A percentile compares a stretch with the other conserved stretches of the same genome.
These are phyloP conservation scores for Plasmodium billcollinsi DNA, from an alignment of 169 alveolate species.

Conservation along the genomic window DNA sequence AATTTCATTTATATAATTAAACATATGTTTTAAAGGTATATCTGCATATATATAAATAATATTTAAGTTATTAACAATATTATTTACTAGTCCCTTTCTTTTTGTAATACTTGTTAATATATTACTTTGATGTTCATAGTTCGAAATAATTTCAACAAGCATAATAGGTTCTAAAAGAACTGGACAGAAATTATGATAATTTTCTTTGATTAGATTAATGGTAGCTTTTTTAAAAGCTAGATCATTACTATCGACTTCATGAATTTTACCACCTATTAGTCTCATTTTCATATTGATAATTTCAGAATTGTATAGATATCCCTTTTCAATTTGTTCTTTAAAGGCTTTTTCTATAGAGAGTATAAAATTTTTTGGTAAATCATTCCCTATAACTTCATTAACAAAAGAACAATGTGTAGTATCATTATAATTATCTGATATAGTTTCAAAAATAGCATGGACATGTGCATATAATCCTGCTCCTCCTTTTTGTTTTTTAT, in stretches of 20 bases:
- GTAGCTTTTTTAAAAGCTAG: conserved; percentile 95
- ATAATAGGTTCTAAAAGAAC: conserved; percentile 93
- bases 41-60: conserved; percentile 91
- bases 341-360: conserved; percentile 96
- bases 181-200: conserved; percentile 89
- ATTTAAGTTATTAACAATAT: conserved; percentile 89
- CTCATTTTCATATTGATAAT: conserved; percentile 93
- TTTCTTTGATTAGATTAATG: conserved; percentile 77
- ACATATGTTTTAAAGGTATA: conserved; percentile 94
- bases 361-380: conserved; percentile 94
- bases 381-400: conserved; percentile 89
- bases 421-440: conserved; percentile 84
- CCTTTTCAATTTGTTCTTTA: conserved; percentile 91
- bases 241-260: conserved; percentile 95
- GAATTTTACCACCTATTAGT: conserved; percentile 93
- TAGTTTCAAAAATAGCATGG: conserved; percentile 93
- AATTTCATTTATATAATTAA: conserved; percentile 95
- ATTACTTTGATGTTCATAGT: conserved; percentile 88
- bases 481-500: conserved; percentile 98
- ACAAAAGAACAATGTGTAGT: conserved; percentile 78
- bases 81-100: conserved; percentile 93
- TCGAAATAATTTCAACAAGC: conserved; percentile 94
- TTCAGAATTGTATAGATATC: conserved; percentile 94
- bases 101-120: conserved; percentile 91
- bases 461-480: conserved; percentile 97